Evolutionary conservation across 495 filamentous ascomycete species (phyloP).

Genomic region (Penicillium manginii): DNA sequence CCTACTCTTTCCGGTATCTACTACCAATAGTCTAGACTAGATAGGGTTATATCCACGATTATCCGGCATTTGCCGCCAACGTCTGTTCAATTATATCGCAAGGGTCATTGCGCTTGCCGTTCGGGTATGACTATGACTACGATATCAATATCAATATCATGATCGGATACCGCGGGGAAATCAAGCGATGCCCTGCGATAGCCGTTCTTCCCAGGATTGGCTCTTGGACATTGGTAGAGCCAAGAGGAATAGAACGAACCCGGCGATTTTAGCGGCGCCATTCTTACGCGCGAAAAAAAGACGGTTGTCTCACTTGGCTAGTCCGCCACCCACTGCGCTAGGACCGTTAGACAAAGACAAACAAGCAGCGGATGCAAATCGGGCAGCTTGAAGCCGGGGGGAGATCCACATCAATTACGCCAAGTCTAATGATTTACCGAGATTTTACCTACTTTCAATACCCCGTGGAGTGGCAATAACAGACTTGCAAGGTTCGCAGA

Average conservation of each 20-base stretch:
- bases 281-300: not conserved
- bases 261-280: not conserved
- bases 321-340: not conserved
- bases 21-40: not conserved
- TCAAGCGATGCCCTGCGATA: not conserved
- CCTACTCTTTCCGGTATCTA: not conserved
- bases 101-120: not conserved
- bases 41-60: not conserved
- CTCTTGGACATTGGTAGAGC: not conserved
- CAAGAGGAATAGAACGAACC: not conserved
- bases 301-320: not conserved
- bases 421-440: too few relatives aligned
- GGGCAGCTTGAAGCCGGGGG: not conserved
- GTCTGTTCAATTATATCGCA: not conserved
- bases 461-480: too few relatives aligned
- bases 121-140: too few relatives aligned
- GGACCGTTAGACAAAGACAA: not conserved
- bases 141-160: not conserved
- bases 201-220: not conserved
- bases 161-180: not conserved
- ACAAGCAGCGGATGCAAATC: not conserved
- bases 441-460: too few relatives aligned
- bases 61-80: slow-evolving; percentile 1
- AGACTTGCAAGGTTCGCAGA: too few relatives aligned
- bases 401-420: not conserved